These are phyloP conservation scores for Talaromyces amestolkiae DNA, from an alignment of 2,329 filamentous ascomycete genomes.

Conservation along the genomic window DNA sequence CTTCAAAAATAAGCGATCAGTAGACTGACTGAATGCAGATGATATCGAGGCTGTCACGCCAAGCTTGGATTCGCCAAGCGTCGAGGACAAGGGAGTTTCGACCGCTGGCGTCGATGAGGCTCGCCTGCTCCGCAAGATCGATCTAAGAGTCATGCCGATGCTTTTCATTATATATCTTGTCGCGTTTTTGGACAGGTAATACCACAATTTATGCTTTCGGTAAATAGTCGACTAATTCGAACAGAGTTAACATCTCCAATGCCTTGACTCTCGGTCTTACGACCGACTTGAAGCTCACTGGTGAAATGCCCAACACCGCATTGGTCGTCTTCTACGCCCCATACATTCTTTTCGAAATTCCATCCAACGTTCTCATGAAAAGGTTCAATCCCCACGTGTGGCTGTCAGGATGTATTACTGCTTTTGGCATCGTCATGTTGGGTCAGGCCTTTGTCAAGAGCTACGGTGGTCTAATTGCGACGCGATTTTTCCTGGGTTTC, in stretches of 20 bases:
- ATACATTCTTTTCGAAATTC: constrained; percentile 55
- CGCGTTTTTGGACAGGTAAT: constrained; percentile 24
- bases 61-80: constrained; percentile 15
- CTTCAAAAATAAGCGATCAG: neutral
- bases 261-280: constrained; percentile 53
- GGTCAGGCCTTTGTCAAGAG: constrained; percentile 29
- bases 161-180: constrained; percentile 23
- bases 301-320: constrained; percentile 50
- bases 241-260: constrained; percentile 52
- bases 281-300: constrained; percentile 44
- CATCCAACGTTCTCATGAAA: constrained; percentile 53
- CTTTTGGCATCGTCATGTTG: constrained; percentile 28
- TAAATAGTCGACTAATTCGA: neutral
- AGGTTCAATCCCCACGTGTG: constrained; percentile 53
- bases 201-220: neutral
- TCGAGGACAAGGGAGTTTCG: neutral
- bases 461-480: constrained; percentile 29
- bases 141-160: constrained; percentile 24
- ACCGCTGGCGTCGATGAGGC: constrained; percentile 20
- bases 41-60: constrained; percentile 11
- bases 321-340: constrained; percentile 56
- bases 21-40: neutral
- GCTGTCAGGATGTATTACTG: constrained; percentile 32
- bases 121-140: constrained; percentile 23
- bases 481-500: constrained; percentile 30